Conservation (phyloP, 768 basidiomycete genomes). For the Floccularia luteovirens region DNA sequence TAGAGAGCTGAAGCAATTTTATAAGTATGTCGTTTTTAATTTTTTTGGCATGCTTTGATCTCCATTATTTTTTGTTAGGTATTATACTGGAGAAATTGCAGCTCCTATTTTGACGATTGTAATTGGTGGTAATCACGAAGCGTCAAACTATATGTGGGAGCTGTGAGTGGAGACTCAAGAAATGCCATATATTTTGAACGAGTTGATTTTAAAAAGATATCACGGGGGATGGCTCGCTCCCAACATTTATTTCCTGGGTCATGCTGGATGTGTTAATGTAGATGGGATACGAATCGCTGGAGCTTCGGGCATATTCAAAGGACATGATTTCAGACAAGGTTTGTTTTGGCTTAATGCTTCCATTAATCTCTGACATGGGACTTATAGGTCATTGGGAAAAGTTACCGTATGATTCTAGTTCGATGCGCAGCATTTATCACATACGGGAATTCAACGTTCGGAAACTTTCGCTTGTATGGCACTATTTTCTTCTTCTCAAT, state of each 20-base stretch:
- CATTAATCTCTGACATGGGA: not conserved
- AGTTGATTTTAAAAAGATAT: constrained; percentile 42
- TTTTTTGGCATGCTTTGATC: not conserved
- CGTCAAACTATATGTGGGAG: constrained; percentile 95
- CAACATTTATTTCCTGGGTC: constrained; percentile 94
- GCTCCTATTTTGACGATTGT: constrained; percentile 88
- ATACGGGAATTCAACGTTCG: constrained; percentile 79
- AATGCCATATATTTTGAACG: not conserved
- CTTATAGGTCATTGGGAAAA: constrained; percentile 83
- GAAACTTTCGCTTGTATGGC: constrained; percentile 63
- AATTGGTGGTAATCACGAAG: constrained; percentile 98
- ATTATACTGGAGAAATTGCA: constrained; percentile 76
- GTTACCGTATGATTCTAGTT: constrained; percentile 67
- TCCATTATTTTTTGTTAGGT: constrained; percentile 35
- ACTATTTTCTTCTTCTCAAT: constrained; percentile 3
- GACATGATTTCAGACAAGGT: constrained; percentile 67
- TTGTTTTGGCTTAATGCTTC: constrained; percentile 7
- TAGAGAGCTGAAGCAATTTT: constrained; percentile 74
- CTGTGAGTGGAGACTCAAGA: constrained; percentile 44
- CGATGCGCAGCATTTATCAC: constrained; percentile 86
- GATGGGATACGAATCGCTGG: constrained; percentile 88
- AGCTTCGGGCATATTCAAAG: constrained; percentile 87
- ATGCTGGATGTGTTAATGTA: constrained; percentile 82
- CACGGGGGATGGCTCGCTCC: constrained; percentile 97
- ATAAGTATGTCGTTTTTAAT: constrained; percentile 43